Conservation (phyloP, 78 protist genomes). For the Parvularia atlantis region DNA sequence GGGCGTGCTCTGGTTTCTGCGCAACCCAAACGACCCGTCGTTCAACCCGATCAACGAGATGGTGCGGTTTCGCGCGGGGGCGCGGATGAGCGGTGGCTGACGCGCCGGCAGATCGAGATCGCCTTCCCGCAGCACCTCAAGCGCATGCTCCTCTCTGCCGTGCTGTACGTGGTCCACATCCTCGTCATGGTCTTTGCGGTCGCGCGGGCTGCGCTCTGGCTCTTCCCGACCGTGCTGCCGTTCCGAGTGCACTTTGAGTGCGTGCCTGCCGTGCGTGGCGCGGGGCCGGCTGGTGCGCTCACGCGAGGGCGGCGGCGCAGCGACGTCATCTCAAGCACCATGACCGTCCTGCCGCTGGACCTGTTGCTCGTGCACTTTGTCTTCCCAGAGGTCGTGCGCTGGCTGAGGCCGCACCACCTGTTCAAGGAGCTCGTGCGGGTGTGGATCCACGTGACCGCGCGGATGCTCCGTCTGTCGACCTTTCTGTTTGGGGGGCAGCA, state of each 20-base stretch:
- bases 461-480: too few species aligned
- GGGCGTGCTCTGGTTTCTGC: slow-evolving; percentile 33
- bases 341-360: slow-evolving; percentile 4
- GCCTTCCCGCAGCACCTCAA: slow-evolving; percentile 13
- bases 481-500: too few species aligned
- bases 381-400: too few species aligned
- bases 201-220: neutral
- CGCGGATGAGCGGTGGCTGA: too few species aligned
- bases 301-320: too few species aligned
- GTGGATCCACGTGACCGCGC: too few species aligned
- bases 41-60: slow-evolving; percentile 27
- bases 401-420: too few species aligned
- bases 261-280: too few species aligned
- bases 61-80: slow-evolving; percentile 3
- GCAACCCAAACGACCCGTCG: slow-evolving; percentile 27
- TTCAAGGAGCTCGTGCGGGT: too few species aligned
- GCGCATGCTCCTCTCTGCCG: slow-evolving; percentile 9
- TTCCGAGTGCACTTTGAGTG: neutral
- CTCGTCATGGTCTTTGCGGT: neutral
- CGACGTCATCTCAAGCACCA: neutral
- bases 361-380: too few species aligned
- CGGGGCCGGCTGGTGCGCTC: too few species aligned
- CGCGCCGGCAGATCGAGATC: too few species aligned
- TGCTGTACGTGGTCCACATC: slow-evolving; percentile 17
- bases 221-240: neutral